A percentile compares a stretch with the other conserved stretches of the same genome.
These are phyloP conservation scores for Sutorius eximius DNA, from an alignment of 1,284 basidiomycete species.

Conservation along the genomic window DNA sequence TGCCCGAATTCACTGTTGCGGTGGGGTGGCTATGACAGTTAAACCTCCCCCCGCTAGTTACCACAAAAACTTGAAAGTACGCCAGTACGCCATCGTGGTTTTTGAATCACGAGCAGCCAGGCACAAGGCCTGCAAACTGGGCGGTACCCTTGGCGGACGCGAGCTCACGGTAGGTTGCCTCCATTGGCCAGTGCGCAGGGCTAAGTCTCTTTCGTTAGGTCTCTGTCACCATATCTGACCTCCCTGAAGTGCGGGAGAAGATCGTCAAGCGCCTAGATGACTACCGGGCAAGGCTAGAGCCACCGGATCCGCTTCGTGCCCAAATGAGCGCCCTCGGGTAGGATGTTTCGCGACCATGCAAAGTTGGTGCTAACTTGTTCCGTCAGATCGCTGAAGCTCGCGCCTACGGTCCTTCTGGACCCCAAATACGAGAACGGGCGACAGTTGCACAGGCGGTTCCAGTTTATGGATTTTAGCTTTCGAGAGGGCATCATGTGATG, in stretches of 20 bases:
- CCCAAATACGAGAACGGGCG: slow-evolving; percentile 2
- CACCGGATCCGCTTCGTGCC: slow-evolving; percentile 27
- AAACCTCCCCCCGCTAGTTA: slow-evolving; percentile 28
- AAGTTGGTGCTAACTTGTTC: slow-evolving; percentile 8
- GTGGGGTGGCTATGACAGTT: slow-evolving; percentile 41
- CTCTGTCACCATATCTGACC: slow-evolving; percentile 42
- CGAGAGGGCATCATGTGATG: slow-evolving; percentile 24
- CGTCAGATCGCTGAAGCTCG: slow-evolving; percentile 26
- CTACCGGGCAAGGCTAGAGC: slow-evolving; percentile 22
- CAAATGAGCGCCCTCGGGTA: slow-evolving; percentile 28
- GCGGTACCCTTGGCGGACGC: slow-evolving; percentile 41
- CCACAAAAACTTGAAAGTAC: slow-evolving; percentile 35
- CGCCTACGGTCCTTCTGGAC: slow-evolving; percentile 32
- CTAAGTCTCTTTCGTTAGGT: slow-evolving; percentile 37
- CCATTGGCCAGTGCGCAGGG: not conserved
- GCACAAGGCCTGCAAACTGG: slow-evolving; percentile 42
- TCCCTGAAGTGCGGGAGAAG: slow-evolving; percentile 51
- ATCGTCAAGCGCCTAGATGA: slow-evolving; percentile 32
- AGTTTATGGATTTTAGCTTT: slow-evolving; percentile 19
- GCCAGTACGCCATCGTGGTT: slow-evolving; percentile 52
- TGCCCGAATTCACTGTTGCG: slow-evolving; percentile 49
- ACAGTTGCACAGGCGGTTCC: slow-evolving; percentile 5
- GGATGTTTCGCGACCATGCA: not conserved
- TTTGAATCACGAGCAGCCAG: slow-evolving; percentile 42
- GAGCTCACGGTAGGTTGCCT: slow-evolving; percentile 41